phyloP scores from a whole-genome alignment of 805 yeast genomes.

The Nakazawaea anatomiae region DNA sequence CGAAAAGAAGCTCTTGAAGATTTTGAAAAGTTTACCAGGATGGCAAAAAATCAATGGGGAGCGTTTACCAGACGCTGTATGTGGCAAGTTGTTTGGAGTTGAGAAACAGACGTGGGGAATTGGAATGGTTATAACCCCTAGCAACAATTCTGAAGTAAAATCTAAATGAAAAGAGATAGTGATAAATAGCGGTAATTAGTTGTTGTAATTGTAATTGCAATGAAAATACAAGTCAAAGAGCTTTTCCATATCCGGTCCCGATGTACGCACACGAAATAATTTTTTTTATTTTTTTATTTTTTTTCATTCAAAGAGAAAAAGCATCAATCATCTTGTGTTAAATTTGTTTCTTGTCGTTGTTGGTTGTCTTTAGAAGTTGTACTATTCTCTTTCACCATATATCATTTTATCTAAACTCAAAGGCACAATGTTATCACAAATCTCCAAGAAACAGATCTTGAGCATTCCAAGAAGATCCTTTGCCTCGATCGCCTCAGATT shows the following conservation, averaged over 20 bases:
- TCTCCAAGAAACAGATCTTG: slow-evolving; percentile 1
- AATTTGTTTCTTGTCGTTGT: too few relatives aligned
- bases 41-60: slow-evolving; percentile 6
- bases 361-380: background rate
- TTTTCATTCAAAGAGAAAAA: background rate
- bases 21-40: slow-evolving; percentile 6
- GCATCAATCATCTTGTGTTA: too few relatives aligned
- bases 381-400: too few relatives aligned
- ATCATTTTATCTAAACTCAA: background rate
- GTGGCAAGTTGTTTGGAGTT: slow-evolving; percentile 1
- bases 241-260: background rate
- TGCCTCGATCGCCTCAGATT: slow-evolving; percentile 57
- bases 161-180: background rate
- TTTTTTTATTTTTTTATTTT: too few relatives aligned
- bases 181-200: background rate
- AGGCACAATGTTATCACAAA: slow-evolving; percentile 4
- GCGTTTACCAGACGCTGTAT: background rate
- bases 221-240: background rate
- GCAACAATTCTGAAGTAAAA: background rate
- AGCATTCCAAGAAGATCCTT: slow-evolving; percentile 19
- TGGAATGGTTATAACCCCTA: slow-evolving; percentile 3
- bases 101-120: slow-evolving; percentile 8
- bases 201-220: background rate
- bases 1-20: background rate
- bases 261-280: background rate